Evolutionary conservation across 352 stramenopile species (phyloP), one percentile per base, ranked within the genome.

Genomic region (Phytophthora cactorum): DNA sequence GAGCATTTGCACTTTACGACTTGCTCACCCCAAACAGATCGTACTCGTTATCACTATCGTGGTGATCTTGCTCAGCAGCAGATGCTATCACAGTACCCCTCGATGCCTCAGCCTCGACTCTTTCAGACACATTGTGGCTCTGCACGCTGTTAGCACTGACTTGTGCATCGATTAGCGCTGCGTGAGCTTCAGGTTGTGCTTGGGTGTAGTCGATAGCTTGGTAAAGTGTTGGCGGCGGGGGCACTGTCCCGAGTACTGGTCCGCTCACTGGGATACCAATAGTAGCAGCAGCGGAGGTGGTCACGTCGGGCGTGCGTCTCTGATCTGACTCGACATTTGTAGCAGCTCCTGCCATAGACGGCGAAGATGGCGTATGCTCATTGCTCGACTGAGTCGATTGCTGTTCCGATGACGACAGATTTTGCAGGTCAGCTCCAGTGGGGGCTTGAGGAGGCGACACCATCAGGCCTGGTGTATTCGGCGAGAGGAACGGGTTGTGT

Each of bases 401-500:
- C 14, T 66, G 49, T 25, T 53, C 34, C 36, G 32, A 53, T 43
- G 36, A 61, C 17, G 54, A 57, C 14, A 45, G 17, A 17, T 7
- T 22, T 38, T 41, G 45, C 34, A 60, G 27, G 9, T 41, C 34
- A 36, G 12, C 32, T 14, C 22, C 36, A 31, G 34, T 5, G 2
- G 12, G 11, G 36, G 17, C 46, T 31, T 52, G 46, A 34, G 22
- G 25, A 55, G 41, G 17, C 27, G 46, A n/a, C 4, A 46, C 31
- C 28, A 62, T 45, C 38, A 34, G 60, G 6, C 52, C 57, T 27
- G 56, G 56, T 3, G 61, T 62, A 55, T 63, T 69, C 17, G 62
- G 45, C 14, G 63, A 76, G 17, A 81, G 50, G 61, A 90, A 91
- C 52, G 82, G 82, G 38, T 91, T 91, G 66, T 78, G 76, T 3